Conservation (phyloP, 768 basidiomycete genomes). For the Hygrocybe punicea region DNA sequence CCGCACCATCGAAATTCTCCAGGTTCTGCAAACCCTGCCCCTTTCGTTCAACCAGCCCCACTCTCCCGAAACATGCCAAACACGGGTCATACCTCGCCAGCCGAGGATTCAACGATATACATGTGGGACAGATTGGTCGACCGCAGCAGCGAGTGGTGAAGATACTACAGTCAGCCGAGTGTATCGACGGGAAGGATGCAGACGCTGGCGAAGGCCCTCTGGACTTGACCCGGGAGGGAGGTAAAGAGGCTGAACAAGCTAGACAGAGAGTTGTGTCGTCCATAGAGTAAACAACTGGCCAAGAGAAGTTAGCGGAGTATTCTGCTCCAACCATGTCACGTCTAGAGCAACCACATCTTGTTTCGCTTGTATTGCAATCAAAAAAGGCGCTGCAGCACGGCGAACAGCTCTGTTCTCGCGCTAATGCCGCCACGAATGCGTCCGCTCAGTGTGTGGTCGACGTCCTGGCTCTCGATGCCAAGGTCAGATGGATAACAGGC, state of each 20-base stretch:
- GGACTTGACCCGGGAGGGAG: constrained; percentile 34
- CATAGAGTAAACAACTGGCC: constrained; percentile 3
- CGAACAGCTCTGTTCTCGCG: constrained; percentile 67
- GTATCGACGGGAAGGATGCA: constrained; percentile 1
- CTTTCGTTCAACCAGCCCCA: constrained; percentile 30
- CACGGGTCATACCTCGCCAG: constrained; percentile 70
- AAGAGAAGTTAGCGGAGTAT: no score
- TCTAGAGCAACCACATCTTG: constrained; percentile 57
- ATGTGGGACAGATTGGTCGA: constrained; percentile 60
- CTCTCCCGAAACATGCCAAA: constrained; percentile 61
- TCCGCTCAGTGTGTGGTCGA: constrained; percentile 68
- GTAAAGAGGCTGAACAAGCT: constrained; percentile 59
- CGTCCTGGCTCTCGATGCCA: constrained; percentile 74
- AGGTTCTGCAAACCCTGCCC: constrained; percentile 2
- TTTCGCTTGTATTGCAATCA: constrained; percentile 74
- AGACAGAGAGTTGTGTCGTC: constrained; percentile 48
- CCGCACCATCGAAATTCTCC: constrained; percentile 49
- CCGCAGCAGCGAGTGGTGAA: constrained; percentile 63
- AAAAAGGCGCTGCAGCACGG: constrained; percentile 81
- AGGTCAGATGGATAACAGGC: constrained; percentile 72
- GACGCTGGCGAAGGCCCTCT: not conserved
- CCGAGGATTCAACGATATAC: constrained; percentile 58
- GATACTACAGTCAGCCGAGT: constrained; percentile 14
- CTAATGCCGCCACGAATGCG: constrained; percentile 58
- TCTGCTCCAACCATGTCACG: no score